Evolutionary conservation across 495 filamentous ascomycete species (phyloP).

Genomic region (Cenococcum geophilum): DNA sequence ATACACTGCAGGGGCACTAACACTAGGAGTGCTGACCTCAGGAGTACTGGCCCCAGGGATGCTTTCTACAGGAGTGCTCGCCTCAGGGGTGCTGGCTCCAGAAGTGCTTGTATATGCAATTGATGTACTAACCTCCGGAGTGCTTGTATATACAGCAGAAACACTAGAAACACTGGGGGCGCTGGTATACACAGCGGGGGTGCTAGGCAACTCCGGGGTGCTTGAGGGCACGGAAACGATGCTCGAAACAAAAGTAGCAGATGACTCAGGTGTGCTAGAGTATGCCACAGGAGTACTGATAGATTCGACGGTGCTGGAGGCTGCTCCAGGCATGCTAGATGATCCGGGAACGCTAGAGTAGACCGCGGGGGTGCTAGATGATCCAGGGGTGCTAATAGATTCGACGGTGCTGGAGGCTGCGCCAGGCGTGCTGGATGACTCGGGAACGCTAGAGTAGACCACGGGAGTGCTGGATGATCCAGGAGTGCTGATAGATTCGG

Average conservation of each 20-base stretch:
- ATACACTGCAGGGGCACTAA: conserved; percentile 17
- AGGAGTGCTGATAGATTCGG: too few species aligned
- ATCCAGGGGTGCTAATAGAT: not conserved
- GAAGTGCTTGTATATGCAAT: conserved; percentile 1
- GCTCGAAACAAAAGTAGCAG: too few species aligned
- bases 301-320: not conserved
- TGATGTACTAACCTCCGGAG: not conserved
- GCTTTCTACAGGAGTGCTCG: not conserved
- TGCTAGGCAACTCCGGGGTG: not conserved
- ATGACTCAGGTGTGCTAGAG: conserved; percentile 4
- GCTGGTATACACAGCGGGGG: not conserved
- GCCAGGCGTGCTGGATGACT: not conserved
- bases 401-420: too few species aligned
- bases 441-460: not conserved
- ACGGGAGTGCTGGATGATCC: not conserved
- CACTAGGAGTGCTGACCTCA: conserved; percentile 3
- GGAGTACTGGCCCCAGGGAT: conserved; percentile 1
- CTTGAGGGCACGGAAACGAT: too few species aligned
- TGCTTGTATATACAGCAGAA: too few species aligned
- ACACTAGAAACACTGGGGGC: not conserved
- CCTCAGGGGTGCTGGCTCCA: conserved; percentile 5
- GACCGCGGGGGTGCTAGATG: not conserved
- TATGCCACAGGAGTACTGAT: not conserved
- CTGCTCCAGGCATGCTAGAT: not conserved
- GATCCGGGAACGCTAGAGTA: not conserved